phyloP scores from a whole-genome alignment of 805 yeast species.

The Barnettozyma californica region DNA sequence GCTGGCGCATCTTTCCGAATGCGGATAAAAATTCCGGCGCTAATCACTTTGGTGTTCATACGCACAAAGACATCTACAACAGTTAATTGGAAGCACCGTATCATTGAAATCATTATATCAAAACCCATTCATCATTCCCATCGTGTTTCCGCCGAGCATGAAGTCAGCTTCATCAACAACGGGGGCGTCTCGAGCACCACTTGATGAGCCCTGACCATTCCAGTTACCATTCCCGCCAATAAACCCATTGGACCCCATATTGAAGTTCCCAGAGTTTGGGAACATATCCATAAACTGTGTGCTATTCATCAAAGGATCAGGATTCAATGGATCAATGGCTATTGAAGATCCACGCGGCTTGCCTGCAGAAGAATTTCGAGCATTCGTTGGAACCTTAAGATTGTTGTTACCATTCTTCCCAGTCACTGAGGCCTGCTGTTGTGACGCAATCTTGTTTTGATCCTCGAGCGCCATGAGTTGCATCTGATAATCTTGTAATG shows the following conservation, averaged over 20 bases:
- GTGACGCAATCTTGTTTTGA: constrained; percentile 46
- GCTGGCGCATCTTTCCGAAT: background rate
- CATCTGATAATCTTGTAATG: constrained; percentile 76
- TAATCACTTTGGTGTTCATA: background rate
- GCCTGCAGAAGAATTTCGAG: background rate
- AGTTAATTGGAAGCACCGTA: background rate
- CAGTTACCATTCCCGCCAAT: background rate
- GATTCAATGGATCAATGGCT: constrained; percentile 24
- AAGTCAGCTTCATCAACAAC: constrained; percentile 10
- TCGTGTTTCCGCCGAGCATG: constrained; percentile 4
- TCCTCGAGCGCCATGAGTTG: constrained; percentile 71
- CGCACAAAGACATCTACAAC: background rate
- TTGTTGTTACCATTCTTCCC: constrained; percentile 3
- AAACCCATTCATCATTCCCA: constrained; percentile 15
- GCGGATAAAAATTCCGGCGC: background rate
- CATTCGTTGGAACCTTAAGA: background rate
- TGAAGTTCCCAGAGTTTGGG: constrained; percentile 10
- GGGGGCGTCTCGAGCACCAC: background rate
- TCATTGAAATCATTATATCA: background rate
- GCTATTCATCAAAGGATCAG: constrained; percentile 18
- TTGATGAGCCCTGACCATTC: background rate
- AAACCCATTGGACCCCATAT: background rate
- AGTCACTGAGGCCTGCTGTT: constrained; percentile 1
- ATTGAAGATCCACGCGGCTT: constrained; percentile 14
- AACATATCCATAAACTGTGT: constrained; percentile 20